Base-by-base conservation (phyloP, 495 filamentous ascomycete species). In the Tuber indicum region DNA sequence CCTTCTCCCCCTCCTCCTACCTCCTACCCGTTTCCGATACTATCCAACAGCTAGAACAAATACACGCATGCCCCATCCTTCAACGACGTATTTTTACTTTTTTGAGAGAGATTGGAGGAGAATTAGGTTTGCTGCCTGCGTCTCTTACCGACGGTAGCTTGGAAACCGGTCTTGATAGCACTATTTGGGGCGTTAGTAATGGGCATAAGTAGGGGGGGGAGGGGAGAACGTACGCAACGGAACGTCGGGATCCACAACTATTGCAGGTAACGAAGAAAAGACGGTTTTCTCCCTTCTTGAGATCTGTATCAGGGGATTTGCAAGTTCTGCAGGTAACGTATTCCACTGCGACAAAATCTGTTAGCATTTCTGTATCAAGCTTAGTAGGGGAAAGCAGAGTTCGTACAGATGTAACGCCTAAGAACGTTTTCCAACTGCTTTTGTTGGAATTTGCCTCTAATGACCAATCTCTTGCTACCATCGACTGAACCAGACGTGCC, bases 161-260 rank as follows among this genome's bases (percentile, higher is more conserved):
- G 93, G 93, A 98, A 99, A 93, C 96, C 96, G 66, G 93, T 97
- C 91, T 98, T 99, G 91, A 99, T 98, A 74, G 96, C 93, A 76
- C 82, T 83, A 70, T 78, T 73, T 26, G 42, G n/a, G 47, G 75
- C 16, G 42, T 78, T 41, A 82, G 74, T 36, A 71, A 45, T 71
- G n/a, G 17, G 46, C 10, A 46, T 19, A n/a, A 45, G 12, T 32
- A 72, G 12, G 45, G 72, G 12, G 45, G 72, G 9, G 26, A 21
- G 17, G n/a, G 47, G 47, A 17, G 12, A 41, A 80, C 82, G 62
- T 81, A 83, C 82, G 93, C 92, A 85, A 99, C 96, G 80, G 90
- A 93, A 83, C 96, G 92, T 84, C 95, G 90, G 74, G 91, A 94
- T 74, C 93, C 93, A 82, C 96, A 98, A 36, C 92, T 93, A 87